Base-by-base conservation (phyloP, 164 flowering plant species). In the Magnolia officinalis region DNA sequence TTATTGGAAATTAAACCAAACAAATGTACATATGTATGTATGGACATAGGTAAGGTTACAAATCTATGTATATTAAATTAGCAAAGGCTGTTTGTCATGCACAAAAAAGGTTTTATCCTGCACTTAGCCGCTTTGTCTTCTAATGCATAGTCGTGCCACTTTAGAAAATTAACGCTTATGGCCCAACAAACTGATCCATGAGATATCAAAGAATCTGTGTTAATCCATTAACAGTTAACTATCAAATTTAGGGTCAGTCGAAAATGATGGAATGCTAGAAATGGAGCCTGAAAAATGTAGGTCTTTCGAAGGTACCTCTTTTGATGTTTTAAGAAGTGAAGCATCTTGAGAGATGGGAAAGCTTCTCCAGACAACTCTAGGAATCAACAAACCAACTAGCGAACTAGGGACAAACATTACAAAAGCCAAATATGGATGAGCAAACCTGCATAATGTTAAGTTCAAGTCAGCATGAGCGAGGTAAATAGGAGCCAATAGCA, bases 391-490 rank as follows among this genome's bases (percentile, higher is more conserved):
- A 66, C 99, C 99, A 80, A 87, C 77, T 69, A 96, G 82, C 74
- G 98, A 90, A 80, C 89, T 80, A 9, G 99, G 99, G 61, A 91
- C 76, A 75, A 91, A 96, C 97, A 92, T 94, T 83, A 92, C 69
- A 75, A 86, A 96, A 74, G 99, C 98, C 90, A 94, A 84, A 78
- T 79, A 88, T 67, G 97, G 97, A 82, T 84, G 87, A 73, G 90
- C 86, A 86, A 92, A 96, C 99, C 99, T 96, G 89, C 83, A 89
- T 75, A 64, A 19, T 55, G 64, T 70, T 26, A 31, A 75, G 67
- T 29, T 9, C 18, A 58, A 6, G 21, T 59, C 50, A 69, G 45
- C 16, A 64, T 50, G 72, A 70, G 51, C 71, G 2, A 19, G n/a
- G 29, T 21, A 70, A 19, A 50, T n/a, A 68, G 13, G 9, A 26